A percentile compares a stretch with the other conserved stretches of the same genome.
Conservation (phyloP, 176 grass and related monocot species). For the Paspalum notatum region DNA sequence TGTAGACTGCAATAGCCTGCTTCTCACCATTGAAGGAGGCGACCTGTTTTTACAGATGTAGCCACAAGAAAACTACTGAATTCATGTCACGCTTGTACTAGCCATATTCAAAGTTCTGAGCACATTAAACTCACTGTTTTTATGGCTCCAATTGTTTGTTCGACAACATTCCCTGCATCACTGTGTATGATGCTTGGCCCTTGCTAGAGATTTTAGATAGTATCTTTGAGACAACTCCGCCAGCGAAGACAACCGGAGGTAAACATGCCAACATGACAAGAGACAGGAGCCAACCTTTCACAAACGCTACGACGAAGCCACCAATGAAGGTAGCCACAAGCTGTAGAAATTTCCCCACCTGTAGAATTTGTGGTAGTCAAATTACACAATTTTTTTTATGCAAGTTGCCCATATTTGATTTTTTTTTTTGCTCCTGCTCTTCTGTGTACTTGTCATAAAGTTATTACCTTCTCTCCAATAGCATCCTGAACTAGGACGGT, state of each 20-base stretch:
- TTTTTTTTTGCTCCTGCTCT: background rate
- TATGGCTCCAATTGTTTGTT: slow-evolving; percentile 3
- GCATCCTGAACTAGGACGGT: background rate
- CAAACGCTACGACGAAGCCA: background rate
- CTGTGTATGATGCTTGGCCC: slow-evolving; percentile 17
- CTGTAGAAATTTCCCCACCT: slow-evolving; percentile 11
- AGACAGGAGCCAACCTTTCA: slow-evolving; percentile 18
- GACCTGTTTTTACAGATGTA: background rate
- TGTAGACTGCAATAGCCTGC: background rate
- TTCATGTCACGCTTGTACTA: background rate
- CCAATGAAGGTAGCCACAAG: background rate
- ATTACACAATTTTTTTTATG: background rate
- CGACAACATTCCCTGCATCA: slow-evolving; percentile 8
- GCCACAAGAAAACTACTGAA: background rate
- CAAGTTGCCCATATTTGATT: background rate
- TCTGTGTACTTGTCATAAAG: background rate
- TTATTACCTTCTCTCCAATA: slow-evolving; percentile 6
- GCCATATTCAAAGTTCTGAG: background rate
- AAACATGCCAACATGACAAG: slow-evolving; percentile 5
- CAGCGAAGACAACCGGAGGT: background rate
- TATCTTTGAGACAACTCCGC: background rate
- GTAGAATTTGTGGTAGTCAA: background rate
- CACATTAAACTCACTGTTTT: slow-evolving; percentile 2
- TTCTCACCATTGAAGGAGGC: slow-evolving; percentile 1
- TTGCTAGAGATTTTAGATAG: background rate